Base-by-base conservation (phyloP, 2,329 filamentous ascomycete genomes). In the Phaeosphaeria sp. region DNA sequence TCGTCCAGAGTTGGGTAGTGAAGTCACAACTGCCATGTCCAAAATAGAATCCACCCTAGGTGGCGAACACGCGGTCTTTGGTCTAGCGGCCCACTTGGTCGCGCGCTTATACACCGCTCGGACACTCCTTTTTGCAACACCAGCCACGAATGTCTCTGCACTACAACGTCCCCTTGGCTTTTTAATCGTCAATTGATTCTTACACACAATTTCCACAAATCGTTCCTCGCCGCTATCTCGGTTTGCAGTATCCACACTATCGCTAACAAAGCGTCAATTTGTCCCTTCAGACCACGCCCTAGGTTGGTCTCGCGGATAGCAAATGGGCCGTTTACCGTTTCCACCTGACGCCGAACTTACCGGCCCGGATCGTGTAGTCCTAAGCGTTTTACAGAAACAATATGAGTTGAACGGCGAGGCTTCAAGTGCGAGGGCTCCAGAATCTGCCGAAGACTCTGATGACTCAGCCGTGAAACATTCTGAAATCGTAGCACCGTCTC, bases 341-440 rank as follows among this genome's bases (percentile, higher is more conserved):
- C 65, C 68, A 51, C 65, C 65, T 13, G 71, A 73, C 62, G 67
- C 67, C 43, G 67, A 73, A 50, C 69, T 76, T 13, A 74, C 72
- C 3, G 58, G 53, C 6, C 68, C 68, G 39, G 73, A 76, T 50
- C 71, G 68, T 23, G 55, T 74, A 46, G 71, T 76, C 18, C 36
- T 76, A 46, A 61, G 67, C 6, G 60, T 73, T 17, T 51, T 76
- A 36, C 62, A 71, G 48, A 73, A 70, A 44, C 66, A 75, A 48
- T 72, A 69, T 23, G 68, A 73, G 21, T 46, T 60, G 17, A 44
- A 63, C 27, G 59, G 66, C 20, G 55, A 61, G 15, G 39, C 39
- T 9, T 17, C 50, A 3, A 43, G 49, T 4, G 47, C 47, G 3
- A 20, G 47, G 11, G 11, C 52, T 17, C 20, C 57, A 11, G 67